Percentiles rank a stretch among this genome's conserved stretches.
phyloP scores from a whole-genome alignment of 169 alveolate genomes.

The Hepatocystis sp. region DNA sequence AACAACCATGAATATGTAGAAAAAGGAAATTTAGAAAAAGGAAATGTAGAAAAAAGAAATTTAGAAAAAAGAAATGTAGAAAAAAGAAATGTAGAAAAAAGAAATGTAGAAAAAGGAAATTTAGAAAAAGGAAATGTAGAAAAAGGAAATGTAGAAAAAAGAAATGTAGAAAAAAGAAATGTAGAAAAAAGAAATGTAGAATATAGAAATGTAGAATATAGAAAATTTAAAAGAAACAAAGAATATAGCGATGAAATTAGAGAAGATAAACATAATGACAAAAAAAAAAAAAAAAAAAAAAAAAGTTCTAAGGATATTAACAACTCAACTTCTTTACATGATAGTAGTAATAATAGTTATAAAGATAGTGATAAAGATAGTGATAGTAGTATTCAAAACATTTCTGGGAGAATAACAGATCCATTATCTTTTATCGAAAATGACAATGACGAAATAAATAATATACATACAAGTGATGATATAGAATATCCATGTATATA shows the following conservation, averaged over 20 bases:
- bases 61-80: not conserved
- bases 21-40: not conserved
- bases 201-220: not conserved
- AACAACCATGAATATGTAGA: not conserved
- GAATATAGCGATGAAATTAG: not conserved
- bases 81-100: not conserved
- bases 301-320: not conserved
- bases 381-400: not conserved
- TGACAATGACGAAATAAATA: not conserved
- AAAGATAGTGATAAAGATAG: not conserved
- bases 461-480: not conserved
- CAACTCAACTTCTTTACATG: not conserved
- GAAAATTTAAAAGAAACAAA: not conserved
- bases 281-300: not conserved
- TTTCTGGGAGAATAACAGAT: not conserved
- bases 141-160: not conserved
- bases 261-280: not conserved
- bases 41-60: not conserved
- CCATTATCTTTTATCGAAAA: not conserved
- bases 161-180: not conserved
- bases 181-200: not conserved
- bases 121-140: not conserved
- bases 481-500: conserved; percentile 25
- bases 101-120: not conserved
- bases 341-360: not conserved